Conservation (phyloP, 306 rosid species). For the Oxytropis ochrocephala region DNA sequence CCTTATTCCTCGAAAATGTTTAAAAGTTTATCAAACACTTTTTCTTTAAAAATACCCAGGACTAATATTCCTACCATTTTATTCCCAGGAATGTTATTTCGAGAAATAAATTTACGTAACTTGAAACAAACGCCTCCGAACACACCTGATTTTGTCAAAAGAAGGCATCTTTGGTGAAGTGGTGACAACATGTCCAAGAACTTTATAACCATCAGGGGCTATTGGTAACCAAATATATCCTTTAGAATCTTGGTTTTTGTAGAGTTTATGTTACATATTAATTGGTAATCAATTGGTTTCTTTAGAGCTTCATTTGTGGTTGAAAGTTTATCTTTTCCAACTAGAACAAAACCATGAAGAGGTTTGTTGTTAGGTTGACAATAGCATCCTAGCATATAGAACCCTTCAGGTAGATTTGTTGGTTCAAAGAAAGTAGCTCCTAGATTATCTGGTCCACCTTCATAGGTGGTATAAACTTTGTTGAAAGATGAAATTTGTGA, state of each 20-base stretch:
- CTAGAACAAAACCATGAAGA: constrained; percentile 63
- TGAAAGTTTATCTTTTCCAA: constrained; percentile 34
- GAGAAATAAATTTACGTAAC: no score
- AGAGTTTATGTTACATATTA: constrained; percentile 51
- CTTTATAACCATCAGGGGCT: constrained; percentile 56
- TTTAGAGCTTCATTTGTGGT: constrained; percentile 19
- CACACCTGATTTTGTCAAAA: constrained; percentile 51
- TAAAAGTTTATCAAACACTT: no score
- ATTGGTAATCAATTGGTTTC: constrained; percentile 50
- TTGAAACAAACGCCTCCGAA: no score
- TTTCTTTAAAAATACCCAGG: no score
- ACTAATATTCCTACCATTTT: no score
- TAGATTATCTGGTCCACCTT: constrained; percentile 58
- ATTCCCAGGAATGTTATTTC: no score
- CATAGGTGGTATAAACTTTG: constrained; percentile 49
- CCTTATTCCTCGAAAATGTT: no score
- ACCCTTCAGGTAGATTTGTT: constrained; percentile 44
- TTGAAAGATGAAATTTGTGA: constrained; percentile 44
- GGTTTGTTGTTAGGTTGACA: constrained; percentile 59
- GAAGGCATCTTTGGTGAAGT: constrained; percentile 51
- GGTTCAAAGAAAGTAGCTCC: constrained; percentile 81
- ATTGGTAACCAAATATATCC: constrained; percentile 69
- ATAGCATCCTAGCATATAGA: constrained; percentile 52
- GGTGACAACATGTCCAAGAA: constrained; percentile 58
- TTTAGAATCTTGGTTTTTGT: constrained; percentile 31